A percentile compares a stretch with the other conserved stretches of the same genome.
Conservation (phyloP, 371 early-diverging fungal genomes). For the Zopfochytrium polystomum region DNA sequence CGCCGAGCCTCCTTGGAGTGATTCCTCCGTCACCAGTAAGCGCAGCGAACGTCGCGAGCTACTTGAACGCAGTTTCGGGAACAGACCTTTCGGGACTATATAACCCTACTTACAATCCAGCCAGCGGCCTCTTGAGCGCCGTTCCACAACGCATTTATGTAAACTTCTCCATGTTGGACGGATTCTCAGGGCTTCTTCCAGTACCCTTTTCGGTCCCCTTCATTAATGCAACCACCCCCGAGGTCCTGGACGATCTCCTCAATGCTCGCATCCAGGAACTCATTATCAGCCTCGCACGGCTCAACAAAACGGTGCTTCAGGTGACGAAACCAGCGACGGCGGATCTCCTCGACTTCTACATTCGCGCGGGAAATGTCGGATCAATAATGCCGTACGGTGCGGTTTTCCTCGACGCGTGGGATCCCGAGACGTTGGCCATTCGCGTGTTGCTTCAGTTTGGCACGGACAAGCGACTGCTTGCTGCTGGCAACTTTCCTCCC, state of each 20-base stretch:
- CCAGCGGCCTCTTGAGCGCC: slow-evolving; percentile 23
- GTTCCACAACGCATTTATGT: slow-evolving; percentile 26
- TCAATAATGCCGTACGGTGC: slow-evolving; percentile 56
- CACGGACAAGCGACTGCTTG: slow-evolving; percentile 47
- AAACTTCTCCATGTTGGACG: too few species aligned
- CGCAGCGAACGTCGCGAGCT: too few species aligned
- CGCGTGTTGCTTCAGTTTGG: neutral
- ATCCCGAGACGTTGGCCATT: slow-evolving; percentile 23
- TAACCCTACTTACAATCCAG: neutral
- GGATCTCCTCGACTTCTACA: slow-evolving; percentile 1
- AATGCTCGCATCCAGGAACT: neutral
- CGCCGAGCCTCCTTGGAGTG: too few species aligned
- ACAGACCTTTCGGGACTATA: too few species aligned
- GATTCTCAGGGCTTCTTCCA: too few species aligned
- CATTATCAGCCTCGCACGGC: slow-evolving; percentile 10
- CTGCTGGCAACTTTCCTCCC: slow-evolving; percentile 50
- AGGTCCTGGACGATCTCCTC: slow-evolving; percentile 19
- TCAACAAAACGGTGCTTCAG: slow-evolving; percentile 23
- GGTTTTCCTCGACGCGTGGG: slow-evolving; percentile 44
- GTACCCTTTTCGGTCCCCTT: too few species aligned
- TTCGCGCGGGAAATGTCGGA: neutral
- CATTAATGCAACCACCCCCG: too few species aligned
- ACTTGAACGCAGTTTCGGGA: too few species aligned
- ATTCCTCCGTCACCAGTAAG: too few species aligned
- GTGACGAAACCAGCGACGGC: neutral